phyloP scores from a whole-genome alignment of 352 stramenopile genomes.

The Pythium myriotylum region DNA sequence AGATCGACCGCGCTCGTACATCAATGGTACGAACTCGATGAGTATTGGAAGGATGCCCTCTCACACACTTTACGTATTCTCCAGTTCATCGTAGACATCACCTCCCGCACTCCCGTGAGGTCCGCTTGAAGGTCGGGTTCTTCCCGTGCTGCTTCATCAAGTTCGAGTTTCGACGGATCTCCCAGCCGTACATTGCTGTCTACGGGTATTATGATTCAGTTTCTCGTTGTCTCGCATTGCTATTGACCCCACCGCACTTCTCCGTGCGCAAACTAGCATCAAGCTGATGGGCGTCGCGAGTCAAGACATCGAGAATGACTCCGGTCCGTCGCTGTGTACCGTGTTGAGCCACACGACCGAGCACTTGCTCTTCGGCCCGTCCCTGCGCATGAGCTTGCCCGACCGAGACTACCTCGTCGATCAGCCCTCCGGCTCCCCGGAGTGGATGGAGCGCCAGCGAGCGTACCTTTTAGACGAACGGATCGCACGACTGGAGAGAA shows the following conservation, averaged over 20 bases:
- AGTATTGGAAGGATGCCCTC: too few species aligned
- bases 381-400: slow-evolving; percentile 31
- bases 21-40: slow-evolving; percentile 40
- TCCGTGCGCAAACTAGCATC: slow-evolving; percentile 28
- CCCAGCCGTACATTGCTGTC: slow-evolving; percentile 60
- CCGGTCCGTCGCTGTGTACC: slow-evolving; percentile 55
- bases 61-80: too few species aligned
- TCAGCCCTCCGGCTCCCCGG: slow-evolving; percentile 28
- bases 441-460: slow-evolving; percentile 36
- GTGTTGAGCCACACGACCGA: slow-evolving; percentile 68
- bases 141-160: slow-evolving; percentile 74
- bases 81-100: slow-evolving; percentile 55
- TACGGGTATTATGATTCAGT: slow-evolving; percentile 62
- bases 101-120: slow-evolving; percentile 60
- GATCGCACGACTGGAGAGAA: slow-evolving; percentile 27
- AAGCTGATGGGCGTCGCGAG: slow-evolving; percentile 50
- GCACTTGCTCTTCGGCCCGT: slow-evolving; percentile 35
- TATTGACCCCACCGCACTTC: too few species aligned
- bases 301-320: slow-evolving; percentile 55
- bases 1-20: slow-evolving; percentile 61
- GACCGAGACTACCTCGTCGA: slow-evolving; percentile 35
- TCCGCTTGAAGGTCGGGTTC: slow-evolving; percentile 56
- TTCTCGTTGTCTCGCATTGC: too few species aligned
- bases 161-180: slow-evolving; percentile 54
- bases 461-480: slow-evolving; percentile 25